These are phyloP conservation scores for Arthrobotrys entomopaga DNA, from an alignment of 2,329 filamentous ascomycete genomes.

Conservation along the genomic window DNA sequence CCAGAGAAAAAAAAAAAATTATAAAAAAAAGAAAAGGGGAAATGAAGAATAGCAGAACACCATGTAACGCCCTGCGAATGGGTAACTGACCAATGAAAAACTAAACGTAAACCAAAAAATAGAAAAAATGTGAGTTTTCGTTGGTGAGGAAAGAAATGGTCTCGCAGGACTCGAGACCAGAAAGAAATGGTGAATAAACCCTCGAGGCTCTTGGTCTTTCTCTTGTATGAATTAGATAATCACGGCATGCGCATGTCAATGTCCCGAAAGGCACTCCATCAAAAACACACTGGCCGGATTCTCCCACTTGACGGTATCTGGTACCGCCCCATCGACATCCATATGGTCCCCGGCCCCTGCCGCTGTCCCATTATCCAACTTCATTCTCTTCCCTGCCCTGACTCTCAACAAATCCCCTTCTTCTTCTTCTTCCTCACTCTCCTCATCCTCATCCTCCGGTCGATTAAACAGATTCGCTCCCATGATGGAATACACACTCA, in stretches of 20 bases:
- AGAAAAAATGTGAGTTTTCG: slow-evolving; percentile 1
- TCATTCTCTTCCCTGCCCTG: slow-evolving; percentile 42
- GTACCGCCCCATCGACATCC: slow-evolving; percentile 47
- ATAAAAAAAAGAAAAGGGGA: slow-evolving; percentile 6
- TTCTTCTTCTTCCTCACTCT: slow-evolving; percentile 16
- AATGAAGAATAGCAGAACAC: slow-evolving; percentile 23
- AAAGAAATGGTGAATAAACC: background rate
- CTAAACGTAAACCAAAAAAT: slow-evolving; percentile 4
- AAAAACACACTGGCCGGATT: slow-evolving; percentile 51
- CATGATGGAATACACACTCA: slow-evolving; percentile 50
- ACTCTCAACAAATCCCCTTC: slow-evolving; percentile 18
- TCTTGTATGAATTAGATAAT: too few species aligned
- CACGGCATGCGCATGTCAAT: slow-evolving; percentile 13
- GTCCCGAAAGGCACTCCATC: slow-evolving; percentile 52
- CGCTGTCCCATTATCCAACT: slow-evolving; percentile 24
- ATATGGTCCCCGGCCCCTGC: slow-evolving; percentile 44
- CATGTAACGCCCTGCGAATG: slow-evolving; percentile 45
- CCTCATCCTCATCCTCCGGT: slow-evolving; percentile 42
- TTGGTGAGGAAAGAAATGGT: background rate
- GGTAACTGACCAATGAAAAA: slow-evolving; percentile 12
- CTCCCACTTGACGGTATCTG: slow-evolving; percentile 52
- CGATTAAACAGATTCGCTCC: slow-evolving; percentile 34
- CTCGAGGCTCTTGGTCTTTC: too few species aligned
- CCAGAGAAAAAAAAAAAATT: background rate
- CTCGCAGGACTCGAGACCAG: background rate